Percentiles rank a stretch among this genome's conserved stretches.
phyloP scores from a whole-genome alignment of 306 rosid species.

The Corylus americana region DNA sequence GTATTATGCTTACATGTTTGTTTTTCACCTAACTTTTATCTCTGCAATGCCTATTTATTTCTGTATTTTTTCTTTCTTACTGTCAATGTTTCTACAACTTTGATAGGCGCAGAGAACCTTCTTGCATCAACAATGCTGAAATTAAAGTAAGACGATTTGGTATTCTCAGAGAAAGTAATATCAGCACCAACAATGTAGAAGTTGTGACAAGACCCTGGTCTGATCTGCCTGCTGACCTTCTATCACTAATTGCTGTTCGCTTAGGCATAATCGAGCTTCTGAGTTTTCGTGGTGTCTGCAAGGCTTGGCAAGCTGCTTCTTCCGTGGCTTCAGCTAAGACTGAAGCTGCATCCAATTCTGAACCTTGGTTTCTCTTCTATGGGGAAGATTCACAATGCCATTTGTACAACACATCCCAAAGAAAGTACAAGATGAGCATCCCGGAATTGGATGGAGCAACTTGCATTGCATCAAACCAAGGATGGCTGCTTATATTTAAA shows the following conservation, averaged over 20 bases:
- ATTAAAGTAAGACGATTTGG: neutral
- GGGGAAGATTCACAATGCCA: neutral
- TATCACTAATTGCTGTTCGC: slow-evolving; percentile 11
- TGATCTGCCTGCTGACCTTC: slow-evolving; percentile 17
- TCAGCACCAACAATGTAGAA: neutral
- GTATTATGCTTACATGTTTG: too few species aligned
- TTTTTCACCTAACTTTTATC: too few species aligned
- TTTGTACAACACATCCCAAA: neutral
- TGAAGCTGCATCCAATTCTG: slow-evolving; percentile 1
- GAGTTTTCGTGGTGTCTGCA: slow-evolving; percentile 29
- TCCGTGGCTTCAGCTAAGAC: slow-evolving; percentile 9
- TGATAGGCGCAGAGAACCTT: neutral
- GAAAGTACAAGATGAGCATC: slow-evolving; percentile 1
- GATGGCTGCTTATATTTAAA: slow-evolving; percentile 30
- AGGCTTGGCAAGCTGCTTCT: slow-evolving; percentile 25
- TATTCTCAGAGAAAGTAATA: neutral
- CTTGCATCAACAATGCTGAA: neutral
- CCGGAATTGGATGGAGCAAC: slow-evolving; percentile 25
- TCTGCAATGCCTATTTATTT: too few species aligned
- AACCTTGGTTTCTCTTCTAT: slow-evolving; percentile 26
- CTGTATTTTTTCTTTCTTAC: too few species aligned
- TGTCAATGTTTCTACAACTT: neutral
- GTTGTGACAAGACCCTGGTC: neutral
- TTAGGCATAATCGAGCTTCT: slow-evolving; percentile 15
- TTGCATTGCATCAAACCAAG: slow-evolving; percentile 31